These are phyloP conservation scores for Neobulgaria alba DNA, from an alignment of 2,329 filamentous ascomycete genomes.

Conservation along the genomic window DNA sequence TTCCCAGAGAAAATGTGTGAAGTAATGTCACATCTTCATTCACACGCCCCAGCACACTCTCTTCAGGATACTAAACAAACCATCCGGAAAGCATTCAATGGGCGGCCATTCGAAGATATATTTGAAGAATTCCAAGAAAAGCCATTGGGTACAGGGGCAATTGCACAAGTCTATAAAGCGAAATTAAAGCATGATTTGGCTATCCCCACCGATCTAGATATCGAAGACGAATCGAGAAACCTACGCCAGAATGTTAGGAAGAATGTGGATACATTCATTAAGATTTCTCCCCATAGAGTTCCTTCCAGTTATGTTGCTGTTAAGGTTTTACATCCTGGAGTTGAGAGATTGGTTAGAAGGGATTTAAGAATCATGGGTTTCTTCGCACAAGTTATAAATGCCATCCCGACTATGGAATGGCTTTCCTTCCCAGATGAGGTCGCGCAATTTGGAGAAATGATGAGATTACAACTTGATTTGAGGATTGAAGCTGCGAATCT, in stretches of 20 bases:
- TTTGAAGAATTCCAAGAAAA: conserved; percentile 92
- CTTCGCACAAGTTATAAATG: conserved; percentile 77
- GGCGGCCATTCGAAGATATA: conserved; percentile 75
- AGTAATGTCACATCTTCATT: conserved; percentile 91
- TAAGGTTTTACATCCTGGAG: conserved; percentile 88
- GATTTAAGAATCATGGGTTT: conserved; percentile 91
- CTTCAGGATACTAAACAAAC: conserved; percentile 70
- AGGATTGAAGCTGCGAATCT: conserved; percentile 4
- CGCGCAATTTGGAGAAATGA: conserved; percentile 92
- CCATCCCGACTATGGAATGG: conserved; percentile 93
- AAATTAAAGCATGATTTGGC: conserved; percentile 77
- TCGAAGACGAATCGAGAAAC: conserved; percentile 43
- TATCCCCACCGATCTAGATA: conserved; percentile 48
- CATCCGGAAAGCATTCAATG: conserved; percentile 73
- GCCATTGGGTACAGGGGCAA: conserved; percentile 87
- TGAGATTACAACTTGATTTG: conserved; percentile 92
- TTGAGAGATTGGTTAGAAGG: conserved; percentile 82
- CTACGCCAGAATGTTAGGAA: conserved; percentile 63
- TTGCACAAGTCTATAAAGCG: conserved; percentile 95
- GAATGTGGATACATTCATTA: conserved; percentile 78
- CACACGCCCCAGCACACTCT: conserved; percentile 87
- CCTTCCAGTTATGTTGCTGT: conserved; percentile 90
- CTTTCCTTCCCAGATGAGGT: conserved; percentile 93
- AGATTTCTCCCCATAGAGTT: conserved; percentile 74
- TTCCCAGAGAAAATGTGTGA: conserved; percentile 89